Evolutionary conservation across 768 basidiomycete genomes (phyloP).

Genomic region (Suillus discolor): DNA sequence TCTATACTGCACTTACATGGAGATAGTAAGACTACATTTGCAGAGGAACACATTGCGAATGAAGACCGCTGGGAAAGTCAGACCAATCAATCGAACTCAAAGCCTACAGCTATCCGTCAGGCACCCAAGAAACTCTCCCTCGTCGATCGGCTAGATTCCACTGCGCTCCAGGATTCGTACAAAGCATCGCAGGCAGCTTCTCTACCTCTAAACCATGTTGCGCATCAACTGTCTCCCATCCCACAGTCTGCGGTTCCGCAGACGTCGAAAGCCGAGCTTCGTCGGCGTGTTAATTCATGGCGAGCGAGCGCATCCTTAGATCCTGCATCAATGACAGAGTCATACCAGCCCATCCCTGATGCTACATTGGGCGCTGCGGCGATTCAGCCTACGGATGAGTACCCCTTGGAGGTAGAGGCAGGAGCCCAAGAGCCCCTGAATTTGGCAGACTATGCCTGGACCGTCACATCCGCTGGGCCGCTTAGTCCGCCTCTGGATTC

Average conservation of each 20-base stretch:
- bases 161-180: constrained; percentile 40
- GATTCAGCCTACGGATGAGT: constrained; percentile 25
- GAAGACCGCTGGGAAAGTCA: constrained; percentile 36
- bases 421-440: constrained; percentile 40
- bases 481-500: constrained; percentile 44
- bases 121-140: constrained; percentile 69
- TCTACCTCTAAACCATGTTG: constrained; percentile 27
- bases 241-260: constrained; percentile 62
- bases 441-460: constrained; percentile 71
- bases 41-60: constrained; percentile 43
- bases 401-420: constrained; percentile 17
- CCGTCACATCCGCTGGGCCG: constrained; percentile 70
- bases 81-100: constrained; percentile 17
- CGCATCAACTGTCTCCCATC: constrained; percentile 57
- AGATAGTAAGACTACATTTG: constrained; percentile 53
- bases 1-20: constrained; percentile 53
- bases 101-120: constrained; percentile 45
- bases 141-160: constrained; percentile 60
- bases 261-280: constrained; percentile 53
- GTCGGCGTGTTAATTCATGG: constrained; percentile 67
- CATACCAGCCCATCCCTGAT: constrained; percentile 22
- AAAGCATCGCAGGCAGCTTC: constrained; percentile 23
- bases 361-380: constrained; percentile 14
- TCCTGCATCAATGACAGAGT: constrained; percentile 48
- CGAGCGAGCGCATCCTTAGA: constrained; percentile 54